Evolutionary conservation across 2,329 filamentous ascomycete species (phyloP).

Genomic region (Apiospora marii): DNA sequence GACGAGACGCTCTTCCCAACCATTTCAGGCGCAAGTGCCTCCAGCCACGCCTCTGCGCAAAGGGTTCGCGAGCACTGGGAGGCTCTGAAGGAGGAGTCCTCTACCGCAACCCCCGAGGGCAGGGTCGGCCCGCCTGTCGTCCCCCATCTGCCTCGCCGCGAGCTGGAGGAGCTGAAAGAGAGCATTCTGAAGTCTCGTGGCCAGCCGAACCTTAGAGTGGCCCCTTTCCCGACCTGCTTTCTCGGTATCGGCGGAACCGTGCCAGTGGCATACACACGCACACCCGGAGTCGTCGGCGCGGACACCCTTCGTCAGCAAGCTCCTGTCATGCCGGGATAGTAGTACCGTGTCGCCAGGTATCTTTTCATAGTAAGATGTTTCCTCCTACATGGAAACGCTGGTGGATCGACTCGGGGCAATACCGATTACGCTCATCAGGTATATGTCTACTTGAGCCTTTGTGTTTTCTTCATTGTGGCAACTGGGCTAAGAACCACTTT

Average conservation of each 20-base stretch:
- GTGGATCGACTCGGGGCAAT: not conserved
- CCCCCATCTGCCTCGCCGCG: not conserved
- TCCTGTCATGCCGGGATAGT: not conserved
- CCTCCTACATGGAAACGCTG: not conserved
- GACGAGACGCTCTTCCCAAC: slow-evolving; percentile 26
- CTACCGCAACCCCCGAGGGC: not conserved
- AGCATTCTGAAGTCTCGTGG: slow-evolving; percentile 12
- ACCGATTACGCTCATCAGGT: not conserved
- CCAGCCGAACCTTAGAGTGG: not conserved
- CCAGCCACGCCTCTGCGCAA: slow-evolving; percentile 23
- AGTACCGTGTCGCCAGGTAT: not conserved
- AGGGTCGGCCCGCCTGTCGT: slow-evolving; percentile 5
- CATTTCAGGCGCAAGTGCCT: slow-evolving; percentile 24
- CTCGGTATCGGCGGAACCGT: not conserved
- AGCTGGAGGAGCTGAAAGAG: slow-evolving; percentile 7
- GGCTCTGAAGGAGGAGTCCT: not conserved
- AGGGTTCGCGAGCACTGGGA: not conserved
- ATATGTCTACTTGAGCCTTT: not conserved
- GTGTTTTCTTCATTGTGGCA: not conserved
- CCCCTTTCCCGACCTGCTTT: not conserved
- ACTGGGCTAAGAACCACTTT: not conserved
- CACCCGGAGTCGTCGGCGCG: not conserved
- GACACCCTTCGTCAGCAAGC: not conserved
- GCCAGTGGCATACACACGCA: slow-evolving; percentile 1
- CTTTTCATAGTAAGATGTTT: not conserved